Percentiles rank a stretch among this genome's conserved stretches.
Conservation (phyloP, 2,329 filamentous ascomycete genomes). For the Fusarium nygamai region DNA sequence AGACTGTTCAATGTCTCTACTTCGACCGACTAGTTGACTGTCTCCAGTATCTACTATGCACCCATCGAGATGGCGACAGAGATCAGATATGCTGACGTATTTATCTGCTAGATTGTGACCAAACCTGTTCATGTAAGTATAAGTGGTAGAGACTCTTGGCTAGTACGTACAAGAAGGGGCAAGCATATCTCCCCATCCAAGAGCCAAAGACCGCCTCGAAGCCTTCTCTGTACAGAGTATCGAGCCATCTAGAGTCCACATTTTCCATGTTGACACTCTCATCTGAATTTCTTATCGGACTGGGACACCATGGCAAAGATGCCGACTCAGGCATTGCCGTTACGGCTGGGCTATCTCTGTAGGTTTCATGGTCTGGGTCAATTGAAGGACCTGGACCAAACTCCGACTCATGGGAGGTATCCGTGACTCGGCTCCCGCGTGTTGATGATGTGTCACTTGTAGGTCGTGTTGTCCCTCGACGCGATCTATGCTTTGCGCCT, state of each 20-base stretch:
- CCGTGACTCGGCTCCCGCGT: background rate
- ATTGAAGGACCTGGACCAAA: background rate
- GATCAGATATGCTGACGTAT: constrained; percentile 45
- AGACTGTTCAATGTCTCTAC: constrained; percentile 40
- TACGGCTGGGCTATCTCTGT: background rate
- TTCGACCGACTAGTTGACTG: constrained; percentile 3
- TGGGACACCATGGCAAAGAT: background rate
- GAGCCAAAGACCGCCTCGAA: constrained; percentile 55
- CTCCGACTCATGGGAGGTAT: background rate
- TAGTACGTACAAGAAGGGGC: constrained; percentile 52
- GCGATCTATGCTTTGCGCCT: constrained; percentile 22
- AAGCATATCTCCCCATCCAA: constrained; percentile 54
- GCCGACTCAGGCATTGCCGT: background rate
- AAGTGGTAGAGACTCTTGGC: background rate
- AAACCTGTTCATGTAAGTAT: constrained; percentile 31
- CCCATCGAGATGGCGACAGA: constrained; percentile 47
- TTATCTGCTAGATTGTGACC: constrained; percentile 41
- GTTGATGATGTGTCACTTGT: constrained; percentile 25
- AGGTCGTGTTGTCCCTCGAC: constrained; percentile 14
- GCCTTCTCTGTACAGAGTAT: constrained; percentile 47
- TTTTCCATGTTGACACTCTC: background rate
- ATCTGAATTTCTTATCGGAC: background rate
- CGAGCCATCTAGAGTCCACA: constrained; percentile 39
- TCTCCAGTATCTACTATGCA: constrained; percentile 46
- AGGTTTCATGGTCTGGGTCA: background rate